A percentile compares a stretch with the other conserved stretches of the same genome.
phyloP scores from a whole-genome alignment of 257 asterid species.

The Henckelia pumila region DNA sequence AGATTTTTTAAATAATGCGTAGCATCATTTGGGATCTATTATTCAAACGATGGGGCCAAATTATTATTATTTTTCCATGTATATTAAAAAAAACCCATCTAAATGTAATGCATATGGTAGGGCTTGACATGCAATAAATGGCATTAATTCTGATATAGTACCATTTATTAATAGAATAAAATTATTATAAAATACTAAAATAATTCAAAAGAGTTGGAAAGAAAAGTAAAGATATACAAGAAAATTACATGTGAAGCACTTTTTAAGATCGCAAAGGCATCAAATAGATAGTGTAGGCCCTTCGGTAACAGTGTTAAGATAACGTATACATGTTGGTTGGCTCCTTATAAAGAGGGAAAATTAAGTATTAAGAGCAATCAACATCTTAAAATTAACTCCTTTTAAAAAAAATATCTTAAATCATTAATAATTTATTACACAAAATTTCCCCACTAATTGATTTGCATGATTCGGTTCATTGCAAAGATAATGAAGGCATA shows the following conservation, averaged over 20 bases:
- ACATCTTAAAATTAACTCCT: no score
- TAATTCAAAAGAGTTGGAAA: background rate
- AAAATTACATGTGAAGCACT: conserved; percentile 24
- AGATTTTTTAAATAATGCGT: background rate
- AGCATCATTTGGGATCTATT: background rate
- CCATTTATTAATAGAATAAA: no score
- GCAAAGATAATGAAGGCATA: no score
- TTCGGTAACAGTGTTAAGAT: conserved; percentile 13
- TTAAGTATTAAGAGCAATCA: background rate
- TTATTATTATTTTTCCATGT: no score
- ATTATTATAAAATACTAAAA: no score
- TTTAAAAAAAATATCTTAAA: no score
- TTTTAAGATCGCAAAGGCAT: conserved; percentile 34
- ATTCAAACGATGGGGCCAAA: conserved; percentile 27
- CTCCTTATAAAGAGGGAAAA: background rate
- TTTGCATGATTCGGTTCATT: no score
- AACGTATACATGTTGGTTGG: conserved; percentile 13
- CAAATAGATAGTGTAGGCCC: conserved; percentile 36
- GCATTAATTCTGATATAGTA: background rate
- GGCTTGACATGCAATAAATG: conserved; percentile 23
- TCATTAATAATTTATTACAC: no score
- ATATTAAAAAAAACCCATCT: no score
- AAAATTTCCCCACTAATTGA: no score
- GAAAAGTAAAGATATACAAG: background rate
- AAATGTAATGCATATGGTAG: conserved; percentile 31